Percentiles rank a stretch among this genome's conserved stretches.
phyloP scores from a whole-genome alignment of 768 basidiomycete genomes.

The Mycena crocata region DNA sequence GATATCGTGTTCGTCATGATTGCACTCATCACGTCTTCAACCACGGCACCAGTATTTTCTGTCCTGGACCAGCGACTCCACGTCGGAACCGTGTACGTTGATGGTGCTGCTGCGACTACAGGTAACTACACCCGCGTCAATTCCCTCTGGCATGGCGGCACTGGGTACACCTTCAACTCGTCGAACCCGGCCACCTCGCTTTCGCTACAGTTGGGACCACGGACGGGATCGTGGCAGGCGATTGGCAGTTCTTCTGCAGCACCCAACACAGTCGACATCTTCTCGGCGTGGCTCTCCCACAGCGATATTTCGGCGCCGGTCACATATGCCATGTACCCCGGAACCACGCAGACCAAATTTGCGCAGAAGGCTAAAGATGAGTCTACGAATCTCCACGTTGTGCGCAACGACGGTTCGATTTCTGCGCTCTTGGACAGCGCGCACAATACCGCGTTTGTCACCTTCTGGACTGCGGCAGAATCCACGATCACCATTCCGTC shows the following conservation, averaged over 20 bases:
- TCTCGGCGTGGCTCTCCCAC: constrained; percentile 56
- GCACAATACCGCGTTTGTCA: constrained; percentile 49
- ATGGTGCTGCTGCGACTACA: constrained; percentile 20
- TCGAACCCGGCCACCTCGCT: constrained; percentile 37
- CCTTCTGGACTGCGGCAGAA: constrained; percentile 57
- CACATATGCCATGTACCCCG: constrained; percentile 58
- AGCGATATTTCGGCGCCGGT: constrained; percentile 37
- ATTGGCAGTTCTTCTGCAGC: constrained; percentile 46
- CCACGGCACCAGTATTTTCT: constrained; percentile 42
- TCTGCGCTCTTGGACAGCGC: constrained; percentile 55
- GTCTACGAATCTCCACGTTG: constrained; percentile 40
- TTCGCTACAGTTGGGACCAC: constrained; percentile 40
- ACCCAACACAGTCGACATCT: constrained; percentile 45
- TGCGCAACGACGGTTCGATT: constrained; percentile 47
- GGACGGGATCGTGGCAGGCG: constrained; percentile 47
- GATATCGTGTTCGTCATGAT: constrained; percentile 49
- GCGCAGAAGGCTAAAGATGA: constrained; percentile 34
- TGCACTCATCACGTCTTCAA: constrained; percentile 38
- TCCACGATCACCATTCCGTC: constrained; percentile 52
- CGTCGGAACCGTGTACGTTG: constrained; percentile 36
- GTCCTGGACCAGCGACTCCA: constrained; percentile 49
- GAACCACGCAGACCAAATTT: constrained; percentile 45
- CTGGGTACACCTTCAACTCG: constrained; percentile 51
- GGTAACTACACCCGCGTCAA: constrained; percentile 39
- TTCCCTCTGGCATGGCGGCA: constrained; percentile 48